Evolutionary conservation across 768 basidiomycete species (phyloP), one percentile per base, ranked within the genome.

Genomic region (Phallus indusiatus): DNA sequence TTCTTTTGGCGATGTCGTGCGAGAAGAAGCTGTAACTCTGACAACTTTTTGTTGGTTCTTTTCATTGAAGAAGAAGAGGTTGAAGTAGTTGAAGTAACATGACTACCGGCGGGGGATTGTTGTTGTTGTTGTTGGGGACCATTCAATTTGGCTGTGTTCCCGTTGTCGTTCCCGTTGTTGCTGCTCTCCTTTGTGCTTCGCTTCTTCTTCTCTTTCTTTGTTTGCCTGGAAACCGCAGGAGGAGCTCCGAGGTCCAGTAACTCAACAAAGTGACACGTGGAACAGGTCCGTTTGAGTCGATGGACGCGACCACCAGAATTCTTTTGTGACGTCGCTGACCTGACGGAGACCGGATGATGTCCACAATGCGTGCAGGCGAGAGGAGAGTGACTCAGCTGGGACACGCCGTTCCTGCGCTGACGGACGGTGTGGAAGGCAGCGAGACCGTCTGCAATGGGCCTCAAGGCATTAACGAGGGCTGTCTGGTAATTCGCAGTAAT

Each of bases 11-110:
- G 80, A 62, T 84, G 86, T 46, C 80, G 78, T 24, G 77, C 77
- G 35, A 90, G 73, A 74, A 90, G 77, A 47, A 81, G 77, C 67
- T 82, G 85, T 47, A 90, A 66, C 10, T 77, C 77, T 0, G 77
- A 69, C 64, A 78, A 80, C 68, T 81, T 82, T 70, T 85, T 86
- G 11, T 73, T 67, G 10, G 76, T 75, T 52, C 61, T 61, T 9
- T 50, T 24, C n/a, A 56, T 50, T 21, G 46, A 24, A 8, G 72
- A 24, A 8, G 72, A 56, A 28, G 51, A 37, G 54, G 5, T 5
- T 14, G 16, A 35, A 5, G 24, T 14, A 37, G 7, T 21, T 53
- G 50, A 9, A 21, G 20, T 2, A 21, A n/a, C 17, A 33, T 18
- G 14, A 18, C 17, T 21, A 18, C n/a, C n/a, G 7, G 48, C 22